These are phyloP conservation scores for Ajuga reptans DNA, from an alignment of 305 asterid genomes.

Conservation along the genomic window DNA sequence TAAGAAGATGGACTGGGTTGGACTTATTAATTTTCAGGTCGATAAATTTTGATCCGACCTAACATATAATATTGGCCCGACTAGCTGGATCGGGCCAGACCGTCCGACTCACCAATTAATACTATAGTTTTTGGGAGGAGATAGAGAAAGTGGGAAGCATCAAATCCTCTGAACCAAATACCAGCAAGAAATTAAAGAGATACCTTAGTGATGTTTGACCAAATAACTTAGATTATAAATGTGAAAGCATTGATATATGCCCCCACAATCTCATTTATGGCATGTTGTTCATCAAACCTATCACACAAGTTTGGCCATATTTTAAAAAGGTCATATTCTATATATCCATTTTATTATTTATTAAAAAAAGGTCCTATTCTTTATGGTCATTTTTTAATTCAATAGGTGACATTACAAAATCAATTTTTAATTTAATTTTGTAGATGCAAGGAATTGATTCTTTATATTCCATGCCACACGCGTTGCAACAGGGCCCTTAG, in stretches of 20 bases:
- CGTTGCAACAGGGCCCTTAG: conserved; percentile 22
- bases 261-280: conserved; percentile 22
- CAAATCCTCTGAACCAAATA: conserved; percentile 18
- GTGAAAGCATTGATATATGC: conserved; percentile 18
- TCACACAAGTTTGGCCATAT: conserved; percentile 15
- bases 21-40: no score
- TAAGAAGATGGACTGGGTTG: no score
- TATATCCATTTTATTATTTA: not conserved
- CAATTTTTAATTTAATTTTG: not conserved
- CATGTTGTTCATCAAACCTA: conserved; percentile 17
- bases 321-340: not conserved
- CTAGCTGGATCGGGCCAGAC: no score
- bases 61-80: no score
- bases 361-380: not conserved
- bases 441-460: conserved; percentile 22
- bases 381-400: not conserved
- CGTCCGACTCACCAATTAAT: not conserved
- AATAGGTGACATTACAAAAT: not conserved
- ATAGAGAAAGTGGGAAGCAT: conserved; percentile 12
- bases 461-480: conserved; percentile 23
- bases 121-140: not conserved
- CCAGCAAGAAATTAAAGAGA: conserved; percentile 8
- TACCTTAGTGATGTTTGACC: conserved; percentile 29
- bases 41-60: no score
- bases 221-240: conserved; percentile 19